These are phyloP conservation scores for Clonostachys solani DNA, from an alignment of 2,329 filamentous ascomycete species.

Conservation along the genomic window DNA sequence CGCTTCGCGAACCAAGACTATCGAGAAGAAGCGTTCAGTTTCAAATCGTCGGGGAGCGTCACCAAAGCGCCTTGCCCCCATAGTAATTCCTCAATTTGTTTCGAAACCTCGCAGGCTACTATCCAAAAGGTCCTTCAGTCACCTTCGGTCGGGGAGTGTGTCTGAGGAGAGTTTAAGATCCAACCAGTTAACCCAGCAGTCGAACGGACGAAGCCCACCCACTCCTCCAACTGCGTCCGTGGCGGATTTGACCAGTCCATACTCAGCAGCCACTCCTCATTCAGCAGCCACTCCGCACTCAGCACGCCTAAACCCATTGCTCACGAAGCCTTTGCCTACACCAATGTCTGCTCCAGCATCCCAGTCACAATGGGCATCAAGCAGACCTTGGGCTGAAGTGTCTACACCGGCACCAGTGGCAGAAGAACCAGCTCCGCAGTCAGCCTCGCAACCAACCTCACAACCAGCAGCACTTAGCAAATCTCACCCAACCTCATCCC, in stretches of 20 bases:
- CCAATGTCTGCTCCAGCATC: conserved; percentile 42
- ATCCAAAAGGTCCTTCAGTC: conserved; percentile 33
- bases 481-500: too few relatives aligned
- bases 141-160: conserved; percentile 39
- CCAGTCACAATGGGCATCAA: conserved; percentile 34
- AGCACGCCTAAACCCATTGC: conserved; percentile 13
- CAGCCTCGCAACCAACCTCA: too few relatives aligned
- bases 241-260: conserved; percentile 33
- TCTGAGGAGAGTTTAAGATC: conserved; percentile 34
- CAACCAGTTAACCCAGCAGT: conserved; percentile 38
- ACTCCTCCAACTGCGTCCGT: conserved; percentile 16
- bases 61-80: conserved; percentile 49
- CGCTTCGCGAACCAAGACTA: neutral
- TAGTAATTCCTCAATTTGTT: conserved; percentile 44
- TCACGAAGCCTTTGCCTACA: conserved; percentile 36
- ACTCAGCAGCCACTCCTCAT: conserved; percentile 30
- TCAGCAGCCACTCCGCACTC: too few relatives aligned
- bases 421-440: neutral
- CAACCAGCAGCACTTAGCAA: too few relatives aligned
- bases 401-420: conserved; percentile 15
- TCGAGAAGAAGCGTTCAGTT: conserved; percentile 11
- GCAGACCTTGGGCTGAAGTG: conserved; percentile 37
- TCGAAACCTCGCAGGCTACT: conserved; percentile 11
- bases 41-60: conserved; percentile 25
- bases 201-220: conserved; percentile 36